Evolutionary conservation across 306 rosid genomes (phyloP), one percentile per base, ranked within the genome.

Genomic region (Hippophae tibetana): DNA sequence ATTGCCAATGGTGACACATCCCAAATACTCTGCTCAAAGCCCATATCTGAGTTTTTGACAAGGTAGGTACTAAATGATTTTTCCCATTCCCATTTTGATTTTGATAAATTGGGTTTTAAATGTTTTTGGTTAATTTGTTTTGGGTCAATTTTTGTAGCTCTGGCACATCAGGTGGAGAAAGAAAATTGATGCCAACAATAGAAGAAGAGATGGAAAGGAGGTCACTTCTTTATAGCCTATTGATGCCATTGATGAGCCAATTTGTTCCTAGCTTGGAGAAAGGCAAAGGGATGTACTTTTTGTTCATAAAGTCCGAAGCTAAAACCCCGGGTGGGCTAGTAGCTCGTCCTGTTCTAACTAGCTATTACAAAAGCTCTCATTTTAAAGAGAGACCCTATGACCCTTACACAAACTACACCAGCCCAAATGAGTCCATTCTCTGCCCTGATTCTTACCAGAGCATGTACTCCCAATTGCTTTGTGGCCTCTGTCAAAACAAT

Each of bases 231-330:
- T 81, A 87, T 49, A 81, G 92, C 72, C 56, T 87, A 0, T 49
- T 85, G 65, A 85, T 85, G 95, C 98, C 98, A 4, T 86, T 90
- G 62, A 76, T 90, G 76, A 85, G 83, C 71, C 92, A 87, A 58
- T 82, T 64, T 50, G 68, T 87, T 5, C 68, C 74, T 26, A 81
- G 63, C 10, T 48, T 87, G 8, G 96, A 90, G 10, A 85, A 80
- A 45, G 98, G 98, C 11, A 90, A 90, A 80, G 98, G 96, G 62
- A 85, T 90, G 98, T 87, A 90, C 70, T 80, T 90, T n/a, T 56
- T 83, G 71, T 90, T 90, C 82, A 60, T 78, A 57, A 90, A 87
- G 69, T 78, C 81, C 3, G 98, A 90, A 72, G 80, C 89, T 6
- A 87, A 68, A 65, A 90, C 96, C 0, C 96, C 92, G 0, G 73